phyloP scores from a whole-genome alignment of 345 rosid species.

The Acer yangbiense region DNA sequence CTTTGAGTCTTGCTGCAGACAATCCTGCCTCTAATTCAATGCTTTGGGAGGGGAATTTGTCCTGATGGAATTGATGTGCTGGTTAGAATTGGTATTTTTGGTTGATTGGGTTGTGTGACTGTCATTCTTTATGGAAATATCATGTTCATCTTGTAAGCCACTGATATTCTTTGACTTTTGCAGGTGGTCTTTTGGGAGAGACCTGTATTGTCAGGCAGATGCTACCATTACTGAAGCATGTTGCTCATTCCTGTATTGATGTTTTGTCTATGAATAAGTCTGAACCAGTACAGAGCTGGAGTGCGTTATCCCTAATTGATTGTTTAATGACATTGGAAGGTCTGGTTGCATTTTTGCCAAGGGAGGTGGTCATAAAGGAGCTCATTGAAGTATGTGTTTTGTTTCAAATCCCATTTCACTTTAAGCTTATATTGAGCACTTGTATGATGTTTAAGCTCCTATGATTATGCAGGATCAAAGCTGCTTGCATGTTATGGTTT shows the following conservation, averaged over 20 bases:
- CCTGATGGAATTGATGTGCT: slow-evolving; percentile 91
- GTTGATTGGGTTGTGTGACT: slow-evolving; percentile 36
- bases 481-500: slow-evolving; percentile 67
- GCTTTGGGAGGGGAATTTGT: slow-evolving; percentile 90
- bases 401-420: slow-evolving; percentile 20
- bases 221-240: slow-evolving; percentile 85
- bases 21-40: slow-evolving; percentile 80
- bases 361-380: slow-evolving; percentile 71
- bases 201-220: slow-evolving; percentile 71
- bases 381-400: slow-evolving; percentile 65
- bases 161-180: slow-evolving; percentile 32
- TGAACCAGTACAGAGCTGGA: slow-evolving; percentile 90
- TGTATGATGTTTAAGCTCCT: slow-evolving; percentile 18
- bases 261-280: slow-evolving; percentile 66
- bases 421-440: slow-evolving; percentile 14
- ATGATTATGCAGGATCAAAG: slow-evolving; percentile 57
- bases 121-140: slow-evolving; percentile 25
- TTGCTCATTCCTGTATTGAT: slow-evolving; percentile 60
- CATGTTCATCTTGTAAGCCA: slow-evolving; percentile 25
- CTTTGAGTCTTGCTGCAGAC: slow-evolving; percentile 55
- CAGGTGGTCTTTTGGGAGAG: slow-evolving; percentile 89
- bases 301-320: slow-evolving; percentile 73
- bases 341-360: slow-evolving; percentile 63
- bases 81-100: slow-evolving; percentile 83
- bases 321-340: slow-evolving; percentile 81